Conservation (phyloP, 257 asterid species). For the Anisodus acutangulus region DNA sequence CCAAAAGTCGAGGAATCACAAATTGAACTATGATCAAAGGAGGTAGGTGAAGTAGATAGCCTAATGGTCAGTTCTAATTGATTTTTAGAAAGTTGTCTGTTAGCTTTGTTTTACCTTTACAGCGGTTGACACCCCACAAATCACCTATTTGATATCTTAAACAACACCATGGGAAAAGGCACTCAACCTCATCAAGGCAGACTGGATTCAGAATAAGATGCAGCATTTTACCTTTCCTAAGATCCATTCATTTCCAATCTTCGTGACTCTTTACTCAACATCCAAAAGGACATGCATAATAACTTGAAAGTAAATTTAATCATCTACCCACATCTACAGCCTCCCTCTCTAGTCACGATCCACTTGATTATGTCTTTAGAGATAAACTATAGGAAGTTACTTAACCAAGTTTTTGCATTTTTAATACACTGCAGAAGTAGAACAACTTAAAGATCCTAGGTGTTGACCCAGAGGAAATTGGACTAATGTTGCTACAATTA, state of each 20-base stretch:
- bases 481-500: background rate
- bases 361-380: background rate
- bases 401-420: conserved; percentile 13
- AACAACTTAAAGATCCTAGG: background rate
- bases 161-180: background rate
- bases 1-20: background rate
- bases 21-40: conserved; percentile 21
- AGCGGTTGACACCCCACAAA: background rate
- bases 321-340: background rate
- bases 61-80: background rate
- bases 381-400: background rate
- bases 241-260: conserved; percentile 11
- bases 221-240: conserved; percentile 10
- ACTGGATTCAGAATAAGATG: conserved; percentile 8
- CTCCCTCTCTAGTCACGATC: background rate
- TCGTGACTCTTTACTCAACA: background rate
- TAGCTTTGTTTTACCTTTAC: background rate
- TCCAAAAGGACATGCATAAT: background rate
- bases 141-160: conserved; percentile 3
- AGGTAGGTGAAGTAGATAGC: conserved; percentile 17
- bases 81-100: background rate
- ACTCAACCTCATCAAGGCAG: conserved; percentile 25
- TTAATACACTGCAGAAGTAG: background rate
- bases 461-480: background rate
- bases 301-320: conserved; percentile 23